Evolutionary conservation across 129 eudicot species (phyloP), one percentile per base, ranked within the genome.

Genomic region (Silybum marianum): DNA sequence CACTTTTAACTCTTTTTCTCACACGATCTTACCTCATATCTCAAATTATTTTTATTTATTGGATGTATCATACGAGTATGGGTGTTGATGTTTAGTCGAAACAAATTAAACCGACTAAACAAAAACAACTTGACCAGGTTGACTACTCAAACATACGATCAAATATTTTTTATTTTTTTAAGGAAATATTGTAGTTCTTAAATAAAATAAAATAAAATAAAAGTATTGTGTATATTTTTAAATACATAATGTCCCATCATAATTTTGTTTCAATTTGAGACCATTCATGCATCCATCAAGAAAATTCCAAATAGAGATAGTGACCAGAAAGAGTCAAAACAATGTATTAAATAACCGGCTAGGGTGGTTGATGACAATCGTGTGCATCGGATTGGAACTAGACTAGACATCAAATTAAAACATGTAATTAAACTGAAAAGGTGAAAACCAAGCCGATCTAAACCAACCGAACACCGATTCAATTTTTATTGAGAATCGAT

Each of bases 241-340:
- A 18, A 19, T 58, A 1, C 10, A 58, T 5, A 58, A 58, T n/a
- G 66, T 58, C 66, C 23, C 66, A 58, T 58, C 66, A n/a, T 19
- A 58, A n/a, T 58, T n/a, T 58, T 58, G 66, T 58, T 58, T 18
- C 66, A 58, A n/a, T 18, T 58, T 58, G 66, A 58, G 66, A 9
- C 66, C 66, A 58, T 58, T 58, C 66, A 58, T 58, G 23, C 66
- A 58, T n/a, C 66, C 66, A 58, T 58, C 66, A 58, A n/a, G 23
- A 58, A 58, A 58, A 58, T 58, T n/a, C 66, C 66, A n/a, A 58
- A 58, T 54, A 58, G 66, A 54, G 65, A 54, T 14, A n/a, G 65
- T 54, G 65, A 54, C 18, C 22, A 48, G 14, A 48, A 48, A 13
- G 62, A 51, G 63, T 51, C 63, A 58, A 58, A 58, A 58, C 23